A percentile compares a stretch with the other conserved stretches of the same genome.
Conservation (phyloP, 371 early-diverging fungal species). For the Actinomortierella ambigua region DNA sequence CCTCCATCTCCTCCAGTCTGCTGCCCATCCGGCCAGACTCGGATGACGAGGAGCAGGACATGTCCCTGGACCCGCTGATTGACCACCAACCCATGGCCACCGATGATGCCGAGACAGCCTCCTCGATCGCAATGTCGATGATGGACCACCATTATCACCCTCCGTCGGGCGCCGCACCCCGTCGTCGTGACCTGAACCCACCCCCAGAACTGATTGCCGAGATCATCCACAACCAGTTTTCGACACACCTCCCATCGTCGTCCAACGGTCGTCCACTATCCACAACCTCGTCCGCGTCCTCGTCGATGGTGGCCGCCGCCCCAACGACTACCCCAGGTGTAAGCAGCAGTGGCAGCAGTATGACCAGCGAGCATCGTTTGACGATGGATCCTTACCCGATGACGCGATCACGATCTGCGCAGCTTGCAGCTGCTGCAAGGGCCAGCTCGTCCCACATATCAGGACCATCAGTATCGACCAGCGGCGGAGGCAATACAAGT, state of each 20-base stretch:
- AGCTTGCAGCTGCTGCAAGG: too few species aligned
- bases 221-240: slow-evolving; percentile 23
- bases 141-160: not conserved
- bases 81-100: slow-evolving; percentile 6
- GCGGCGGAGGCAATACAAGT: too few species aligned
- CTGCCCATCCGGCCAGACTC: slow-evolving; percentile 43
- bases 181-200: slow-evolving; percentile 2
- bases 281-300: too few species aligned
- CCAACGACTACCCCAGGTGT: too few species aligned
- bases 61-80: slow-evolving; percentile 15
- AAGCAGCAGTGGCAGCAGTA: too few species aligned
- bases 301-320: too few species aligned
- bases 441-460: too few species aligned
- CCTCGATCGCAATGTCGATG: not conserved
- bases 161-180: slow-evolving; percentile 1
- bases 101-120: slow-evolving; percentile 5
- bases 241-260: slow-evolving; percentile 11
- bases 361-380: too few species aligned
- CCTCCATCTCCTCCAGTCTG: slow-evolving; percentile 40
- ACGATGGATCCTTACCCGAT: too few species aligned
- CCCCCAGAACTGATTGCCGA: slow-evolving; percentile 21
- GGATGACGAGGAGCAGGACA: slow-evolving; percentile 21
- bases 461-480: too few species aligned
- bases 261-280: too few species aligned
- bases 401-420: too few species aligned